Base-by-base conservation (phyloP, 768 basidiomycete species). In the Russula earlei region DNA sequence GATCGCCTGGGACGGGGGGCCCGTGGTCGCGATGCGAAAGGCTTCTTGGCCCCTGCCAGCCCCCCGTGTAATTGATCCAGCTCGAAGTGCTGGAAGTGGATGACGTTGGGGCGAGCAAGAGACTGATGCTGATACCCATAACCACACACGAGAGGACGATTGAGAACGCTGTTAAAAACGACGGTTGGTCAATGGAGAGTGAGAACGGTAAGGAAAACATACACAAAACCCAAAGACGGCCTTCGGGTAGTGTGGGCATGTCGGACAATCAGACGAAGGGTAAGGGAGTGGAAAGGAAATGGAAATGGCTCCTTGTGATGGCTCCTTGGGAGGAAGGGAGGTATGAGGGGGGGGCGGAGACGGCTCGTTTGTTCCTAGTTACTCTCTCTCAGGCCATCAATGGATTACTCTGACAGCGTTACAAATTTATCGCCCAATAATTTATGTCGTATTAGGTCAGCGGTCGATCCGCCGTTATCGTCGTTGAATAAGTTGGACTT, bases 221-320 rank as follows among this genome's bases (percentile, higher is more conserved):
- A 58, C 57, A 42, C 12, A 58, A 41, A 42, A 58, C 52, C 27
- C 27, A 49, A 2, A 49, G 20, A 14, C 57, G 47, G 6, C 57
- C 57, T 15, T 58, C 46, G 12, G 52, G 46, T 31, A 58, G 43
- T 1, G 57, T 54, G 22, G 57, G 57, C 57, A 58, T 58, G 11
- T 48, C 29, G 9, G n/a, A n/a, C n/a, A n/a, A n/a, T n/a, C n/a
- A 33, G 10, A 31, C 3, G 29, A 31, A 31, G 22, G 29, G 4
- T 22, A 24, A 38, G 41, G 36, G 33, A 42, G 44, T 6, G 3
- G 22, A 25, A 15, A 36, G 14, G 25, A 29, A 8, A 7, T 5
- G 27, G n/a, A n/a, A n/a, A n/a, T 43, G 20, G 22, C 19, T 33
- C n/a, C 17, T n/a, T n/a, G 19, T 14, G 19, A 14, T 41, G 33